A percentile compares a stretch with the other conserved stretches of the same genome.
These are phyloP conservation scores for Stagonosporopsis tanaceti DNA, from an alignment of 2,329 filamentous ascomycete species.

Conservation along the genomic window DNA sequence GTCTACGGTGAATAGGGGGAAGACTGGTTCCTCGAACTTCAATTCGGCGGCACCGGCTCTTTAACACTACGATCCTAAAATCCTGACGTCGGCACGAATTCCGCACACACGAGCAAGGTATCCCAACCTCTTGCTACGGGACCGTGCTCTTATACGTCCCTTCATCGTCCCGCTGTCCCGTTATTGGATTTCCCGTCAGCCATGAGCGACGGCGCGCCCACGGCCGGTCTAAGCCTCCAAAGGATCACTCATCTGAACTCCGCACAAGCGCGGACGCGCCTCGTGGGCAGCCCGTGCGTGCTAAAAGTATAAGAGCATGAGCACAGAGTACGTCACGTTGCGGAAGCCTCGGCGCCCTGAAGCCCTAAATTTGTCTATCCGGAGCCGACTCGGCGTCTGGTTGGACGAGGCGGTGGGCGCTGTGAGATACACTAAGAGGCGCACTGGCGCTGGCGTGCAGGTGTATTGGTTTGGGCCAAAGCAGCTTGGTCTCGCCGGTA, in stretches of 20 bases:
- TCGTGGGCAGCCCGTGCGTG: not conserved
- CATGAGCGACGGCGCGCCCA: slow-evolving; percentile 1
- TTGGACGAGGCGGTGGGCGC: not conserved
- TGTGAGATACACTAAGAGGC: slow-evolving; percentile 2
- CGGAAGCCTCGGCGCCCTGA: slow-evolving; percentile 14
- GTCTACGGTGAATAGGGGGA: not conserved
- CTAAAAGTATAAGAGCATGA: not conserved
- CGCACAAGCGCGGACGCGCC: slow-evolving; percentile 2
- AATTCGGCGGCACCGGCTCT: slow-evolving; percentile 3
- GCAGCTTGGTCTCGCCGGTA: slow-evolving; percentile 8
- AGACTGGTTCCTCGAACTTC: not conserved
- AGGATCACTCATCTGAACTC: not conserved
- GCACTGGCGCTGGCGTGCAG: slow-evolving; percentile 2
- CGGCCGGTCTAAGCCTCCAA: not conserved
- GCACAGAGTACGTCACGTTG: slow-evolving; percentile 17
- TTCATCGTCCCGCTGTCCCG: slow-evolving; percentile 1
- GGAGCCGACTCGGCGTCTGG: not conserved
- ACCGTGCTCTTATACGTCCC: not conserved
- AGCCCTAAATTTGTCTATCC: slow-evolving; percentile 8
- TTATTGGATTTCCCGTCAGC: slow-evolving; percentile 1
- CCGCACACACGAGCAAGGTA: slow-evolving; percentile 6
- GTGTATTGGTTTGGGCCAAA: slow-evolving; percentile 8
- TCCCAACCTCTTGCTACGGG: slow-evolving; percentile 5
- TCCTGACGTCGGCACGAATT: slow-evolving; percentile 3
- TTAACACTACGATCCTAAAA: slow-evolving; percentile 2